phyloP scores from a whole-genome alignment of 306 rosid genomes.

The Gastrolobium villosum region DNA sequence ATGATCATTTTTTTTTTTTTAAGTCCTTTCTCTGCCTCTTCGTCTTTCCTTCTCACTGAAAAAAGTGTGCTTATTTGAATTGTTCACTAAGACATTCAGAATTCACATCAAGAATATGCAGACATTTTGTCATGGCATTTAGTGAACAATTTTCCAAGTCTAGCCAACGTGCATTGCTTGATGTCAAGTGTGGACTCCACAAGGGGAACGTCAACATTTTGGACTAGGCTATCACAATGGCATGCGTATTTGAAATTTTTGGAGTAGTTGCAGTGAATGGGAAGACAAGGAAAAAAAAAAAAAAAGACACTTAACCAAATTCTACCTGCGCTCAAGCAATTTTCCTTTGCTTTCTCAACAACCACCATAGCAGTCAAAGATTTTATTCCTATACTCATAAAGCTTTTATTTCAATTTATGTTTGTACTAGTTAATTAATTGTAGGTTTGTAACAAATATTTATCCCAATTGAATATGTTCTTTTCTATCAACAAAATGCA shows the following conservation, averaged over 20 bases:
- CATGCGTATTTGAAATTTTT: conserved; percentile 49
- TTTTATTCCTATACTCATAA: conserved; percentile 4
- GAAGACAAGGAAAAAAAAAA: conserved; percentile 8
- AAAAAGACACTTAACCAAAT: conserved; percentile 33
- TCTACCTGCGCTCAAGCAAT: conserved; percentile 42
- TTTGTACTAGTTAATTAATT: background rate
- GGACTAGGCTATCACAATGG: conserved; percentile 34
- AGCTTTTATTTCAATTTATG: background rate
- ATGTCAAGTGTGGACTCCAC: conserved; percentile 47
- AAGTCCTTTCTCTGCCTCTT: background rate
- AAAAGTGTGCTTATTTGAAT: background rate
- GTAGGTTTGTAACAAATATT: background rate
- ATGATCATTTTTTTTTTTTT: background rate
- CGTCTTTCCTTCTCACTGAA: background rate
- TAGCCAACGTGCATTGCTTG: conserved; percentile 17
- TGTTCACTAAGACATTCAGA: conserved; percentile 2
- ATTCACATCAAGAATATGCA: conserved; percentile 23
- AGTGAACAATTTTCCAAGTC: conserved; percentile 37
- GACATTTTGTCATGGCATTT: conserved; percentile 16
- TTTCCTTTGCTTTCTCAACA: conserved; percentile 31
- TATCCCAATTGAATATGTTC: background rate
- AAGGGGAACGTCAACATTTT: conserved; percentile 53
- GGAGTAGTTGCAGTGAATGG: conserved; percentile 36
- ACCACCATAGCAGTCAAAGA: conserved; percentile 32
- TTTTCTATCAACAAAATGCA: background rate